Evolutionary conservation across 192 early-diverging fungal species (phyloP).

Genomic region (Podila horticola): DNA sequence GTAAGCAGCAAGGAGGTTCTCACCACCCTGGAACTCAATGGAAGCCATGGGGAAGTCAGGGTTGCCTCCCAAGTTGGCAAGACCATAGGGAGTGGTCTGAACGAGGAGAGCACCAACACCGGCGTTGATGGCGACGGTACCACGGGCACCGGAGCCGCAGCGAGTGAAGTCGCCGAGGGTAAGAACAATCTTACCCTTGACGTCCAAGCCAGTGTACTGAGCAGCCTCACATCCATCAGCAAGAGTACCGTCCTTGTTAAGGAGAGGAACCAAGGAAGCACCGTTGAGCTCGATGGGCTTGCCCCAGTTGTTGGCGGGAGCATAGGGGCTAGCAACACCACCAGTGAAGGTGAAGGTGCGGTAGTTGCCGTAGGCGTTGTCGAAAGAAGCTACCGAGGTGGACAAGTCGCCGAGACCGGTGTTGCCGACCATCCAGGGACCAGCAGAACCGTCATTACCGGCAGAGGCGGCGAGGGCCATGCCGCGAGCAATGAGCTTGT

Average conservation of each 20-base stretch:
- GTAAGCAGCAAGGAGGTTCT: constrained; percentile 42
- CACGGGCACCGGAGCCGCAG: constrained; percentile 56
- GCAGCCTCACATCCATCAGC: constrained; percentile 36
- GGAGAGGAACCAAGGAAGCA: constrained; percentile 31
- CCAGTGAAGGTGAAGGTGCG: constrained; percentile 18
- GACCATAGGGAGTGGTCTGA: constrained; percentile 41
- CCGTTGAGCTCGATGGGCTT: constrained; percentile 55
- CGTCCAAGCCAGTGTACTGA: constrained; percentile 9
- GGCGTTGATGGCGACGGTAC: constrained; percentile 19
- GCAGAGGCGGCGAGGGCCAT: constrained; percentile 71
- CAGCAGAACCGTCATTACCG: constrained; percentile 86
- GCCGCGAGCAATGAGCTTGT: constrained; percentile 58
- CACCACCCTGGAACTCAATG: constrained; percentile 40
- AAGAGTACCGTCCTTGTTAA: constrained; percentile 24
- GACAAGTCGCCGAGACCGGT: constrained; percentile 65
- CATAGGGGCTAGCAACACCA: constrained; percentile 15
- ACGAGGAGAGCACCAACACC: constrained; percentile 34
- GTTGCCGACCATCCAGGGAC: constrained; percentile 63
- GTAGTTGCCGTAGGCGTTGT: constrained; percentile 18
- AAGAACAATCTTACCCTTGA: constrained; percentile 59
- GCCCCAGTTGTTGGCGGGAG: constrained; percentile 21
- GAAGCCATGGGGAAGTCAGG: constrained; percentile 47
- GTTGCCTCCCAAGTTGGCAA: constrained; percentile 27
- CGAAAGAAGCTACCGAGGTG: constrained; percentile 41
- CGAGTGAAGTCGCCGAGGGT: constrained; percentile 51